Percentiles rank a stretch among this genome's conserved stretches.
Evolutionary conservation across 2,329 filamentous ascomycete genomes (phyloP).

Genomic region (Claviceps citrina): DNA sequence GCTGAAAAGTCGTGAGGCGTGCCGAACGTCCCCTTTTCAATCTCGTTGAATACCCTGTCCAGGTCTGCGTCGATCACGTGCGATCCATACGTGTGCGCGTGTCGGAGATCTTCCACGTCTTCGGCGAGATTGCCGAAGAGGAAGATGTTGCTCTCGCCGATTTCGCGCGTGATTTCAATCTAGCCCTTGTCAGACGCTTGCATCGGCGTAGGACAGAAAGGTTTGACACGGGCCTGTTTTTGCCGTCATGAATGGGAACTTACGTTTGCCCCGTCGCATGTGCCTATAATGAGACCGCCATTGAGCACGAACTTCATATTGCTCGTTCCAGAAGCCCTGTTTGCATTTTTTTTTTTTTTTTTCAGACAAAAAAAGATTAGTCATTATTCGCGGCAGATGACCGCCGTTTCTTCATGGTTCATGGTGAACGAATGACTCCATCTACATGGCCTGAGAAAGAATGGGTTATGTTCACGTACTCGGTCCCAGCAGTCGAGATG

Average conservation of each 20-base stretch:
- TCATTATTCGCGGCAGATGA: not conserved
- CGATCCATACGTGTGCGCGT: conserved; percentile 70
- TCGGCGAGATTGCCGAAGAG: conserved; percentile 92
- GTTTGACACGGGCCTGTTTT: too few relatives aligned
- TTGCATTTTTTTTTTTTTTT: too few relatives aligned
- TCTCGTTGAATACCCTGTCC: conserved; percentile 66
- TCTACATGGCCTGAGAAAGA: too few relatives aligned
- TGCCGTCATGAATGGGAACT: conserved; percentile 22
- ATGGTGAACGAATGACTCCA: too few relatives aligned
- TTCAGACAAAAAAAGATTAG: too few relatives aligned
- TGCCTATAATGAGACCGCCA: conserved; percentile 91
- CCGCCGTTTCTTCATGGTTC: not conserved
- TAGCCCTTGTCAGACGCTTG: conserved; percentile 7
- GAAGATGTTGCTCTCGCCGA: conserved; percentile 96
- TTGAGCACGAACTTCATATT: conserved; percentile 99
- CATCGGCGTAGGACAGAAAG: not conserved
- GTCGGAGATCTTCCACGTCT: conserved; percentile 89
- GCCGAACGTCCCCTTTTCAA: conserved; percentile 69
- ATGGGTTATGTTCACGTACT: conserved; percentile 31
- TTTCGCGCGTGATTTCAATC: conserved; percentile 96
- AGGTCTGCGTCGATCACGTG: conserved; percentile 67
- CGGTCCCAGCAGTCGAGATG: conserved; percentile 93
- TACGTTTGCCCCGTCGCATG: conserved; percentile 93
- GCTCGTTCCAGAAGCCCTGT: conserved; percentile 60
- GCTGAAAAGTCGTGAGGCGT: conserved; percentile 64